Percentiles rank a stretch among this genome's conserved stretches.
phyloP scores from a whole-genome alignment of 148 eudicot species.

The Pouteria glomerata region DNA sequence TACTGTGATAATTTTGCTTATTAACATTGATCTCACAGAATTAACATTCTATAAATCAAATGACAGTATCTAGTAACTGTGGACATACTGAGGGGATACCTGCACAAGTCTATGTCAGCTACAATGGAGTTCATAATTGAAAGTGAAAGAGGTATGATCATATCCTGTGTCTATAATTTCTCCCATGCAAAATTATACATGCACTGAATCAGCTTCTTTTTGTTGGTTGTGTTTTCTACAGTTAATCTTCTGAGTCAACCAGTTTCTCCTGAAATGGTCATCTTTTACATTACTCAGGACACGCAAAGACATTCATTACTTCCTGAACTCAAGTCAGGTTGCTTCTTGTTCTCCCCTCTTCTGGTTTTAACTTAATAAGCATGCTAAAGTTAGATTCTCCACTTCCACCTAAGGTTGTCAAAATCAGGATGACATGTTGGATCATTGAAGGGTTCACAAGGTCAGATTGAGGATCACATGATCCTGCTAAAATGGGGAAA shows the following conservation, averaged over 20 bases:
- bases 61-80: conserved; percentile 62
- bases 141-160: conserved; percentile 47
- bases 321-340: conserved; percentile 72
- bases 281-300: conserved; percentile 82
- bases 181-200: neutral
- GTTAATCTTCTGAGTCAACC: conserved; percentile 55
- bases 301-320: conserved; percentile 71
- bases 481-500: too few relatives aligned
- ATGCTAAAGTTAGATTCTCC: neutral
- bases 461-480: too few relatives aligned
- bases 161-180: neutral
- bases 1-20: neutral
- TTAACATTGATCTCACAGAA: neutral
- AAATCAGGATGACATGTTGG: too few relatives aligned
- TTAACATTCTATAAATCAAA: conserved; percentile 14
- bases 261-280: conserved; percentile 58
- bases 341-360: conserved; percentile 2
- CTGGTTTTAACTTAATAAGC: neutral
- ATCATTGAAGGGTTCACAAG: too few relatives aligned
- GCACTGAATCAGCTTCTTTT: neutral
- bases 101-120: conserved; percentile 62
- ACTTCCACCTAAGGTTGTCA: too few relatives aligned
- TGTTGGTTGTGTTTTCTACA: conserved; percentile 22
- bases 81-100: conserved; percentile 62
- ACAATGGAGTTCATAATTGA: conserved; percentile 69